phyloP scores from a whole-genome alignment of 805 yeast genomes.

The Lachancea fermentati region DNA sequence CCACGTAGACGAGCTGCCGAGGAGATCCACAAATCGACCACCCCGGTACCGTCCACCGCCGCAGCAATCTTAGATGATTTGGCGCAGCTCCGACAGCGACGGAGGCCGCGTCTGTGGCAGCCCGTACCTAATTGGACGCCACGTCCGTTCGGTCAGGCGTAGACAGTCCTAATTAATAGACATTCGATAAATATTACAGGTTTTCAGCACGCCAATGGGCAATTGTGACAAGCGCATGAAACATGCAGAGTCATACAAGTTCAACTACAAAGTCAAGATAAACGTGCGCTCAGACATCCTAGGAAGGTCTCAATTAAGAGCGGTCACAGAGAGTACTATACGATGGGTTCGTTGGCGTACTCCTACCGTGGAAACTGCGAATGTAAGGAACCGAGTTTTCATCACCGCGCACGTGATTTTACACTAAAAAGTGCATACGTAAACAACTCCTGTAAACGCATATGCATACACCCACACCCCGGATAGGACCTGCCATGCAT shows the following conservation, averaged over 20 bases:
- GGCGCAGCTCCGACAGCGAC: too few species aligned
- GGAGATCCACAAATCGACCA: too few species aligned
- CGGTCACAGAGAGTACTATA: slow-evolving; percentile 75
- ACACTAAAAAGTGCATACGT: neutral
- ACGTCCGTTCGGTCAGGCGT: slow-evolving; percentile 5
- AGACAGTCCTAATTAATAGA: too few species aligned
- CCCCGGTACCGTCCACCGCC: neutral
- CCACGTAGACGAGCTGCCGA: neutral
- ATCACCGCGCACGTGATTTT: slow-evolving; percentile 46
- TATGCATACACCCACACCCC: too few species aligned
- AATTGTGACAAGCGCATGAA: too few species aligned
- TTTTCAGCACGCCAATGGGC: too few species aligned
- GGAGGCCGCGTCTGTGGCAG: slow-evolving; percentile 3
- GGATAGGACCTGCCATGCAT: too few species aligned
- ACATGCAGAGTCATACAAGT: too few species aligned
- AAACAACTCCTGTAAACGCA: slow-evolving; percentile 3
- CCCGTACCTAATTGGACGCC: slow-evolving; percentile 7
- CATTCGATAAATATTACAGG: too few species aligned
- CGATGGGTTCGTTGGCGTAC: slow-evolving; percentile 77
- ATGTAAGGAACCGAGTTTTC: slow-evolving; percentile 69
- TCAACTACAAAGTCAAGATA: slow-evolving; percentile 6
- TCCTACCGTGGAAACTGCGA: slow-evolving; percentile 97
- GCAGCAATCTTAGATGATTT: slow-evolving; percentile 4
- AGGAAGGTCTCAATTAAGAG: slow-evolving; percentile 67
- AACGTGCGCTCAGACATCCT: slow-evolving; percentile 73